These are phyloP conservation scores for Pichia sp. DNA, from an alignment of 1,139 yeast species.

Conservation along the genomic window DNA sequence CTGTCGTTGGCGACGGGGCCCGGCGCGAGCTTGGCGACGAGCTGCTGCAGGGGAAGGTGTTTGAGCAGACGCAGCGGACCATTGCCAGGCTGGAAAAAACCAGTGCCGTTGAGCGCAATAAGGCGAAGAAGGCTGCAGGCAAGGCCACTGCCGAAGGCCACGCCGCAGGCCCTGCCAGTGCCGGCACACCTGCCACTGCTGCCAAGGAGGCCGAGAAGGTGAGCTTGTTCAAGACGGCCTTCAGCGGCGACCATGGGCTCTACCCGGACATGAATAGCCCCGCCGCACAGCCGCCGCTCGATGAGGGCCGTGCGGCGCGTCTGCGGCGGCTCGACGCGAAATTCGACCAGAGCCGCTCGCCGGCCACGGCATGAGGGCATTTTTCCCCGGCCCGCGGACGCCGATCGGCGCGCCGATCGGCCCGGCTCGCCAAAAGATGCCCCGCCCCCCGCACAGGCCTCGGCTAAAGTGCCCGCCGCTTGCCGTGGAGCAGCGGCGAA, in stretches of 20 bases:
- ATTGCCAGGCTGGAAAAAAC: constrained; percentile 61
- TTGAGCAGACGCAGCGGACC: constrained; percentile 52
- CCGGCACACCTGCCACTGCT: too few species aligned
- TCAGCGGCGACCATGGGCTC: constrained; percentile 12
- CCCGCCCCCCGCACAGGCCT: background rate
- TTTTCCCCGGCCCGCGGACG: too few species aligned
- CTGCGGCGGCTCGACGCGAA: constrained; percentile 26
- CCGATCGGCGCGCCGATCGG: background rate
- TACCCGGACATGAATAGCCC: constrained; percentile 18
- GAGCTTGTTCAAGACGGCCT: constrained; percentile 25
- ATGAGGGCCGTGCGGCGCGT: constrained; percentile 17
- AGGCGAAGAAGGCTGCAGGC: constrained; percentile 26
- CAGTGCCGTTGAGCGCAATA: constrained; percentile 62
- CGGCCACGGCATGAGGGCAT: too few species aligned
- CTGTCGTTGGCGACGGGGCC: constrained; percentile 46
- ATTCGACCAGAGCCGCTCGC: constrained; percentile 13
- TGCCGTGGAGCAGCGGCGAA: background rate
- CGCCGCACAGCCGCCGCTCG: background rate
- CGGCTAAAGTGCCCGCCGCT: background rate
- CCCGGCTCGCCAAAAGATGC: background rate
- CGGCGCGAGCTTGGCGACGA: constrained; percentile 61
- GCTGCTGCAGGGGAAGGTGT: constrained; percentile 58
- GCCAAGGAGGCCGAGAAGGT: constrained; percentile 13
- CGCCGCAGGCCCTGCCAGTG: background rate
- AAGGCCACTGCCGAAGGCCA: constrained; percentile 22